These are phyloP conservation scores for Crotalaria pallida DNA, from an alignment of 306 rosid species.

Conservation along the genomic window DNA sequence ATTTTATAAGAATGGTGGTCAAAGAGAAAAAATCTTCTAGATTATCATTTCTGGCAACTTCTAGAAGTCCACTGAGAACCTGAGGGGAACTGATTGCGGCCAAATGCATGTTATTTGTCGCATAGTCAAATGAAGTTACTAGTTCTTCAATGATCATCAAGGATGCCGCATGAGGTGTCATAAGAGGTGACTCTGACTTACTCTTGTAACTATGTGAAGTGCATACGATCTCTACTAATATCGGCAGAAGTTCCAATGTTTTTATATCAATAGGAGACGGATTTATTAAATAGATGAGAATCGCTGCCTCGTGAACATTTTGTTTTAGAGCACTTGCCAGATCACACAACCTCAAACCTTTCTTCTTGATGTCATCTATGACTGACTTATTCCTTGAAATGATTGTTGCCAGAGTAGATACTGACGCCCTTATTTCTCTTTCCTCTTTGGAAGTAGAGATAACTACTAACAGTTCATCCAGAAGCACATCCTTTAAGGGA, in stretches of 20 bases:
- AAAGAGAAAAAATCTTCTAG: conserved; percentile 54
- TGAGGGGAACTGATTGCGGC: conserved; percentile 67
- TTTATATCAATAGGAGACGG: conserved; percentile 71
- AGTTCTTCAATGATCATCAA: conserved; percentile 70
- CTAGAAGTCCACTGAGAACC: conserved; percentile 59
- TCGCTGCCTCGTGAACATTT: conserved; percentile 74
- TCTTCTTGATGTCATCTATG: conserved; percentile 64
- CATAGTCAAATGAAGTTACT: conserved; percentile 64
- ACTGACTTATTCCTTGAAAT: conserved; percentile 59
- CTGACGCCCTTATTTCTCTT: conserved; percentile 59
- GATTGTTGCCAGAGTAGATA: conserved; percentile 54
- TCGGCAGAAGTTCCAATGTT: conserved; percentile 61
- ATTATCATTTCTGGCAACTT: conserved; percentile 55
- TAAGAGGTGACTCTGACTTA: conserved; percentile 41
- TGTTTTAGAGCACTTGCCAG: conserved; percentile 72
- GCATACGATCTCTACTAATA: conserved; percentile 62
- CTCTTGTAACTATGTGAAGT: conserved; percentile 37
- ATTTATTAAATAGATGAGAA: conserved; percentile 61
- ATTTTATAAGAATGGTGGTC: conserved; percentile 64
- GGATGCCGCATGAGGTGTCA: conserved; percentile 72
- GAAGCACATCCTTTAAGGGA: conserved; percentile 63
- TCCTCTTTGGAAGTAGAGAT: conserved; percentile 73
- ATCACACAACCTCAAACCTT: conserved; percentile 63
- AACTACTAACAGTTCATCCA: conserved; percentile 56
- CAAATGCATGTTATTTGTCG: conserved; percentile 66